phyloP scores from a whole-genome alignment of 768 basidiomycete genomes.

The Austroboletus festivus region DNA sequence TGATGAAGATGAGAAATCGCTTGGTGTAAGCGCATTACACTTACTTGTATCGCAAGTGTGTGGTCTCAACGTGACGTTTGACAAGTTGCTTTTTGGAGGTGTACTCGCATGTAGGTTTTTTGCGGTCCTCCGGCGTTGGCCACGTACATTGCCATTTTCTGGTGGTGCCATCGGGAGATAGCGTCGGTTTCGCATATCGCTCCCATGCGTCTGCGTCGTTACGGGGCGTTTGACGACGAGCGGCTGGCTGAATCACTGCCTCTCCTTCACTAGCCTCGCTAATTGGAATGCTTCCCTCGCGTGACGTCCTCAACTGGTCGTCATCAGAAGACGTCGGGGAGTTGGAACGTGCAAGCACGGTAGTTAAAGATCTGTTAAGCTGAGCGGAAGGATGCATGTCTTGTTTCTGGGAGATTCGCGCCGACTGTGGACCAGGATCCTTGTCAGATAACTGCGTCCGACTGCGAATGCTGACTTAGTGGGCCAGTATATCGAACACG shows the following conservation, averaged over 20 bases:
- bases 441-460: conserved; percentile 22
- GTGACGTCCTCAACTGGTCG: conserved; percentile 27
- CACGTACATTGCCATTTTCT: conserved; percentile 43
- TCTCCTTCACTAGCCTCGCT: conserved; percentile 32
- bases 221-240: conserved; percentile 27
- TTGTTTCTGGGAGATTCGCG: conserved; percentile 15
- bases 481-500: conserved; percentile 1
- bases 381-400: conserved; percentile 6
- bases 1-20: conserved; percentile 26
- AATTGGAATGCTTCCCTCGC: conserved; percentile 29
- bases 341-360: conserved; percentile 12
- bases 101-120: conserved; percentile 39
- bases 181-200: conserved; percentile 32
- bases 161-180: conserved; percentile 32
- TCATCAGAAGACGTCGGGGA: conserved; percentile 29
- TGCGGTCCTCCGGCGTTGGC: conserved; percentile 34
- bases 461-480: conserved; percentile 14
- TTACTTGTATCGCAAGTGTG: conserved; percentile 59
- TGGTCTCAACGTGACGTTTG: conserved; percentile 64
- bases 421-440: conserved; percentile 6
- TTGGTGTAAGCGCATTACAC: conserved; percentile 22
- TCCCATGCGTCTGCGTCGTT: conserved; percentile 32
- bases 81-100: conserved; percentile 60
- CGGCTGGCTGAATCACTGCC: conserved; percentile 10
- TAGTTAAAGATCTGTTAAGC: conserved; percentile 5